Evolutionary conservation across 176 grass and related monocot species (phyloP).

Genomic region (Secale cereale): DNA sequence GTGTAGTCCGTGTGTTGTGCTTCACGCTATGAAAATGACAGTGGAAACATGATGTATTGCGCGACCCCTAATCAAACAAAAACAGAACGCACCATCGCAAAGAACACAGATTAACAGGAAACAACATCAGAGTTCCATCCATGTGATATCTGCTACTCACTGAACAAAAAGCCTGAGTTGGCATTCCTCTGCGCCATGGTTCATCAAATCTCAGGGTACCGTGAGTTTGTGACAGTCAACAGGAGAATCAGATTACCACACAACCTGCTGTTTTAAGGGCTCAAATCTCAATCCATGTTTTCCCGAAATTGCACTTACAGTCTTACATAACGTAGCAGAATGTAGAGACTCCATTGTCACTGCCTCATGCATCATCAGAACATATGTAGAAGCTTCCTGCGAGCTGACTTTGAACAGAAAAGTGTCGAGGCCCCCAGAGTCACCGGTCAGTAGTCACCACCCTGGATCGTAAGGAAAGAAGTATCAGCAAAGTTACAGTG

Average conservation of each 20-base stretch:
- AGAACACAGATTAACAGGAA: background rate
- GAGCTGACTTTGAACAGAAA: background rate
- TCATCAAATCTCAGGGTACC: background rate
- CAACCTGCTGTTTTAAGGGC: background rate
- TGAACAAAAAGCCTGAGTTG: background rate
- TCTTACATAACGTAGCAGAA: background rate
- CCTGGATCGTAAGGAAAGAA: background rate
- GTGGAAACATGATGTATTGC: too few relatives aligned
- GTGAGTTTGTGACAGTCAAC: background rate
- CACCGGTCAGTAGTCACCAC: background rate
- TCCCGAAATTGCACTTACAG: background rate
- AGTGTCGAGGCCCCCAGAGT: background rate
- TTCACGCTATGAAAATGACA: too few relatives aligned
- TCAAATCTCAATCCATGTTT: background rate
- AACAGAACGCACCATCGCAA: background rate
- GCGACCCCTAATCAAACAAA: too few relatives aligned
- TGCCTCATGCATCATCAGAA: background rate
- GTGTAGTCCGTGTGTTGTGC: too few relatives aligned
- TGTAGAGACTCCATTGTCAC: background rate
- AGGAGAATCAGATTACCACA: background rate
- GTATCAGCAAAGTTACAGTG: background rate
- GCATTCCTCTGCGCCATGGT: background rate
- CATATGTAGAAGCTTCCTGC: background rate
- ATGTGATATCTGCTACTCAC: background rate
- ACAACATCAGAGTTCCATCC: background rate